Evolutionary conservation across 1,139 yeast genomes (phyloP).

Genomic region (Meyerozyma sp.): DNA sequence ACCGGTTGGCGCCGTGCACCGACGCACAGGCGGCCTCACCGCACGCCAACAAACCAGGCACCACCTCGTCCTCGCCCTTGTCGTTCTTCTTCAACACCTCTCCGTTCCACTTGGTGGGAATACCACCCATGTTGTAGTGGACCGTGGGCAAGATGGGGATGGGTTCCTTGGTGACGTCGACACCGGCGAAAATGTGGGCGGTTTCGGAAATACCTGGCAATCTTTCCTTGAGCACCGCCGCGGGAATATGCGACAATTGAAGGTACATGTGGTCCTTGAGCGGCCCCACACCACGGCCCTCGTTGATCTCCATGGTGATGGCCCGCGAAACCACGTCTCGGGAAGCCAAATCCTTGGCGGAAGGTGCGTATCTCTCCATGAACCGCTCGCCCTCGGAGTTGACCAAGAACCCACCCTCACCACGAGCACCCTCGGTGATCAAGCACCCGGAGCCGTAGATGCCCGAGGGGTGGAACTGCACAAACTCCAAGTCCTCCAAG

Average conservation of each 20-base stretch:
- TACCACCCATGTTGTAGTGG: conserved; percentile 99
- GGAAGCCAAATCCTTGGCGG: conserved; percentile 96
- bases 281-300: conserved; percentile 99
- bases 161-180: conserved; percentile 98
- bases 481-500: conserved; percentile 93
- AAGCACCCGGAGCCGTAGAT: conserved; percentile 98
- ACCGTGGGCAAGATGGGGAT: conserved; percentile 98
- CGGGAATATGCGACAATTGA: conserved; percentile 92
- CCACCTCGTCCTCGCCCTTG: conserved; percentile 85
- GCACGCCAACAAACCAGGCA: conserved; percentile 93
- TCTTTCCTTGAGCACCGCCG: conserved; percentile 88
- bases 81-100: conserved; percentile 83
- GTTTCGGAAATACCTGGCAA: conserved; percentile 99
- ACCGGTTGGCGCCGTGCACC: conserved; percentile 98
- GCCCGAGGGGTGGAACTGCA: conserved; percentile 99
- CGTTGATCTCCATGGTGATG: conserved; percentile 96
- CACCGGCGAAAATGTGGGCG: conserved; percentile 98
- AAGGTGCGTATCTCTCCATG: conserved; percentile 99
- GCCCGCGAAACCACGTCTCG: conserved; percentile 99
- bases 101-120: conserved; percentile 97
- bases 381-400: conserved; percentile 98
- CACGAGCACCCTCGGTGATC: conserved; percentile 99
- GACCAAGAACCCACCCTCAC: conserved; percentile 97
- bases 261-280: conserved; percentile 90
- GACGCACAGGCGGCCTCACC: conserved; percentile 99